Base-by-base conservation (phyloP, 1,284 basidiomycete species). In the Xerocomus amazonicus region DNA sequence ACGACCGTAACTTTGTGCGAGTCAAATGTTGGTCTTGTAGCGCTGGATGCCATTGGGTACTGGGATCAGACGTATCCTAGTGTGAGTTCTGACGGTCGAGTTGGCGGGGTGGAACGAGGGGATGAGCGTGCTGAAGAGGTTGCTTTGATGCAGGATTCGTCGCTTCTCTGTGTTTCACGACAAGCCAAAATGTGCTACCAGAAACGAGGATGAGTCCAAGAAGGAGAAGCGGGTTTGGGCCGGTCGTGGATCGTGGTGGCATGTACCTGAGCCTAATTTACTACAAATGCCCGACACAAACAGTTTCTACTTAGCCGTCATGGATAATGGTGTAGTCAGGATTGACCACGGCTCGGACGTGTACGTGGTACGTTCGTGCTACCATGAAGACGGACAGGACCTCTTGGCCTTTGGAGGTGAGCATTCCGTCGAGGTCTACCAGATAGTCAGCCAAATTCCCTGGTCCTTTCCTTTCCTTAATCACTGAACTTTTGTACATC, bases 1-100 rank as follows among this genome's bases (percentile, higher is more conserved):
- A 99, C 78, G 53, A 99, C 94, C 23, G 82, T 87, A 57, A 97
- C 86, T 57, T 93, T 85, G 46, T 70, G 68, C 38, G 74, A 68
- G 66, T 92, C 83, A 63, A 97, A 97, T 10, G 75, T 77, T 13
- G 82, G 74, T 9, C 59, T 55, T 31, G 36, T 19, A 35, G 36
- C 35, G 19, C 43, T 19, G 7, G 63, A 46, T 38, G 43, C 43
- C 65, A 66, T 65, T 23, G 17, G 42, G n/a, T 23, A 9, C 12
- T 40, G 47, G 12, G 50, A 40, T 51, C 36, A 13, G n/a, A 43
- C 5, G 38, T 49, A 28, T 39, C 43, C 48, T 61, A 66, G 36
- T 29, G 48, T 14, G 36, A 43, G 40, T 53, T 34, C 42, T 47
- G 44, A 42, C 39, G 53, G 32, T 57, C 42, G 38, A 31, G 49